Conservation (phyloP, 1,284 basidiomycete genomes). For the Sanghuangporus weigelae region DNA sequence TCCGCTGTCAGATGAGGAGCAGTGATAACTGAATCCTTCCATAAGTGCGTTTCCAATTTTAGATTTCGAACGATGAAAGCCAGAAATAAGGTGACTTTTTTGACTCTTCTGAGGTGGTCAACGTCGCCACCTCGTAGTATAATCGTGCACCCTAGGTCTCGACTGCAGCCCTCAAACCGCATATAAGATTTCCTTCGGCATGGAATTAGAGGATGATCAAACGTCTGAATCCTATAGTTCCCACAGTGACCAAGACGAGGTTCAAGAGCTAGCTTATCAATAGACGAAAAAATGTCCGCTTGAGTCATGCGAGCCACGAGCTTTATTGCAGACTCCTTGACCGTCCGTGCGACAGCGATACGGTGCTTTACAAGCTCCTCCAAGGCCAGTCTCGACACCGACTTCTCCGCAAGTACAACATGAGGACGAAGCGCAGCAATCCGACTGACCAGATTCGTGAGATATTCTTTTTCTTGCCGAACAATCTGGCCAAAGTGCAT, state of each 20-base stretch:
- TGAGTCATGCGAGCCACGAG: slow-evolving; percentile 93
- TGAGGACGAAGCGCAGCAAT: slow-evolving; percentile 91
- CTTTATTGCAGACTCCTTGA: slow-evolving; percentile 85
- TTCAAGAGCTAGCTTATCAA: slow-evolving; percentile 90
- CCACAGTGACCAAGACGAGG: slow-evolving; percentile 88
- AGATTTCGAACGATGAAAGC: slow-evolving; percentile 89
- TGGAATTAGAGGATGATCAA: slow-evolving; percentile 88
- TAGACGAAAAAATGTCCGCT: slow-evolving; percentile 91
- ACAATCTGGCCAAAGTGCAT: slow-evolving; percentile 91
- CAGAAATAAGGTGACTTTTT: slow-evolving; percentile 89
- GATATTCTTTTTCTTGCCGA: slow-evolving; percentile 92
- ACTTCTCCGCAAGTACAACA: slow-evolving; percentile 88
- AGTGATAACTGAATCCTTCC: slow-evolving; percentile 89
- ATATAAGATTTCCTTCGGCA: slow-evolving; percentile 92
- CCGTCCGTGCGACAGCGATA: slow-evolving; percentile 87
- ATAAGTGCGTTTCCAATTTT: slow-evolving; percentile 91
- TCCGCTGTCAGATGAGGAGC: slow-evolving; percentile 62
- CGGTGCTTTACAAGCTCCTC: slow-evolving; percentile 55
- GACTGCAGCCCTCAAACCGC: slow-evolving; percentile 93
- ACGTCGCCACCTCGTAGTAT: slow-evolving; percentile 87
- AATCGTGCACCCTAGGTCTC: slow-evolving; percentile 92
- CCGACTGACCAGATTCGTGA: slow-evolving; percentile 83
- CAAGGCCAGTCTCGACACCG: slow-evolving; percentile 88
- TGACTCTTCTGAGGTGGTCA: slow-evolving; percentile 77
- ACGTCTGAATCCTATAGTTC: slow-evolving; percentile 89